Percentiles rank a stretch among this genome's conserved stretches.
Conservation (phyloP, 208 protist species). For the Phytomonas serpens region DNA sequence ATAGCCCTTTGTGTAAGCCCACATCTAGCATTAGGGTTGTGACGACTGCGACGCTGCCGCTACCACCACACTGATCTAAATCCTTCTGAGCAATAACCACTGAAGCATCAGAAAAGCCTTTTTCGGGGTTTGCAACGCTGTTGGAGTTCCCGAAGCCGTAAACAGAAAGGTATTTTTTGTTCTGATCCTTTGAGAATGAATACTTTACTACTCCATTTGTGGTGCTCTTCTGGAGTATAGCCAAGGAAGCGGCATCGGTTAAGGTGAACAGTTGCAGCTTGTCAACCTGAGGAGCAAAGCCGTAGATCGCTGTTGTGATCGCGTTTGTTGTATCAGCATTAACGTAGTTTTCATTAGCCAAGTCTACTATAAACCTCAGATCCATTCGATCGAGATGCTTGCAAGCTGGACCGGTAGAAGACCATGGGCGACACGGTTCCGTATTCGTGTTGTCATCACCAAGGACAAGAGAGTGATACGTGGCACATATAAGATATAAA, state of each 20-base stretch:
- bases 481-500: neutral
- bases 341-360: constrained; percentile 33
- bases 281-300: constrained; percentile 71
- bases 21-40: constrained; percentile 59
- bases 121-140: constrained; percentile 11
- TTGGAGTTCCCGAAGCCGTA: constrained; percentile 76
- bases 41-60: constrained; percentile 38
- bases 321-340: neutral
- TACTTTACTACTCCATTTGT: constrained; percentile 3
- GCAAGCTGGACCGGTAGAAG: constrained; percentile 23
- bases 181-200: constrained; percentile 16
- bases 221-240: constrained; percentile 21
- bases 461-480: neutral
- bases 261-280: constrained; percentile 49
- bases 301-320: constrained; percentile 36
- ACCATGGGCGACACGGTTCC: neutral
- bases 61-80: constrained; percentile 17
- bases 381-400: constrained; percentile 33
- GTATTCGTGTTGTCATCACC: neutral
- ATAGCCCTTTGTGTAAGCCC: constrained; percentile 57
- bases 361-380: constrained; percentile 66
- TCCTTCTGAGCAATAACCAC: constrained; percentile 62
- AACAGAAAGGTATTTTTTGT: constrained; percentile 49
- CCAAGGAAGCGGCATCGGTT: constrained; percentile 22
- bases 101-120: constrained; percentile 20